Conservation (phyloP, 176 grass and related monocot species). For the Oryza officinalis region DNA sequence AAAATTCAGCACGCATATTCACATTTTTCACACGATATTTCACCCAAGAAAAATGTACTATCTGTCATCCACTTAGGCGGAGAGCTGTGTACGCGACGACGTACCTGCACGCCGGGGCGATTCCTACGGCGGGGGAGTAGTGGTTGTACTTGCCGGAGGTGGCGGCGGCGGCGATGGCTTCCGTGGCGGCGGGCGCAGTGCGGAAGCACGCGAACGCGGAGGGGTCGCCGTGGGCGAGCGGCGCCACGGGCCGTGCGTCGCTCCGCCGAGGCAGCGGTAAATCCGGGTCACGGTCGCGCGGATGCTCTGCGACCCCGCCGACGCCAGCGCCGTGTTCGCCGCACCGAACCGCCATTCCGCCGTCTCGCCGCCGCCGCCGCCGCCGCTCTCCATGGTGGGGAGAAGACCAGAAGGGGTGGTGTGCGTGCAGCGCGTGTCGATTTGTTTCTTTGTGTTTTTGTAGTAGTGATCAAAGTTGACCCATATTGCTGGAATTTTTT, state of each 20-base stretch:
- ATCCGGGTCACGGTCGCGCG: background rate
- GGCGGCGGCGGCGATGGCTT: slow-evolving; percentile 3
- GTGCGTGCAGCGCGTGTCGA: no score
- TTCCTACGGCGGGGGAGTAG: slow-evolving; percentile 18
- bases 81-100: no score
- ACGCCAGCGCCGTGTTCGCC: slow-evolving; percentile 23
- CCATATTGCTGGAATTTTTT: no score
- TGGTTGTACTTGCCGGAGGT: slow-evolving; percentile 23
- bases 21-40: no score
- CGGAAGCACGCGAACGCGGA: slow-evolving; percentile 48
- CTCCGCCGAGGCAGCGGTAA: slow-evolving; percentile 5
- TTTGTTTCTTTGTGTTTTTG: no score
- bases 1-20: no score
- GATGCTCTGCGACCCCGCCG: slow-evolving; percentile 12
- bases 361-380: background rate
- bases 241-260: slow-evolving; percentile 27
- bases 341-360: slow-evolving; percentile 36
- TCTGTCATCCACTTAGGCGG: no score
- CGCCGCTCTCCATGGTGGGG: slow-evolving; percentile 15
- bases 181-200: slow-evolving; percentile 1
- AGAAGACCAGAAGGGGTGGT: no score
- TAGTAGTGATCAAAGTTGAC: no score
- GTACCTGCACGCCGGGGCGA: slow-evolving; percentile 32
- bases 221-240: slow-evolving; percentile 50
- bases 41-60: no score